A percentile compares a stretch with the other conserved stretches of the same genome.
These are phyloP conservation scores for Hammondia hammondi DNA, from an alignment of 169 alveolate genomes.

Conservation along the genomic window DNA sequence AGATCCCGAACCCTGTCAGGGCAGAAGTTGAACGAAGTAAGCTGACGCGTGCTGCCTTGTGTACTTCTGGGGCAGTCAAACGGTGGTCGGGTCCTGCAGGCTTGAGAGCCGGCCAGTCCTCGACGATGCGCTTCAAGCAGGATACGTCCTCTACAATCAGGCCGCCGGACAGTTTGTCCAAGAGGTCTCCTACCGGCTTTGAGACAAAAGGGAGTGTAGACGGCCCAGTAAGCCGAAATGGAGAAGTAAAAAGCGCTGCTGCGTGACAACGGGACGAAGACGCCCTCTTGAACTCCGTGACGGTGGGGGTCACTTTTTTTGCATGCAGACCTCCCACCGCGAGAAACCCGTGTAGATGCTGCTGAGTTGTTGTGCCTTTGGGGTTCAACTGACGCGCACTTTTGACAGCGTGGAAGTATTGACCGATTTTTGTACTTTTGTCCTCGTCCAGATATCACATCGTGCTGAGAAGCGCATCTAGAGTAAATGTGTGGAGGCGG, in stretches of 20 bases:
- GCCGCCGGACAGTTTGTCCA: not conserved
- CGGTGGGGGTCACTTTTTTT: too few relatives aligned
- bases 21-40: conserved; percentile 51
- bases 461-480: not conserved
- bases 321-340: not conserved
- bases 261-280: not conserved
- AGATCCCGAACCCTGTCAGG: conserved; percentile 60
- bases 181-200: not conserved
- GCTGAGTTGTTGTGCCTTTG: not conserved
- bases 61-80: not conserved
- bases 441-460: not conserved
- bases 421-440: not conserved
- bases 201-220: not conserved
- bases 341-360: not conserved
- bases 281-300: too few relatives aligned
- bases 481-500: not conserved
- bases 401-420: not conserved
- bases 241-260: not conserved
- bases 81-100: not conserved
- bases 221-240: not conserved
- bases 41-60: not conserved
- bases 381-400: not conserved
- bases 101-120: not conserved
- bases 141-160: not conserved
- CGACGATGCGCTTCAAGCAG: conserved; percentile 5